Evolutionary conservation across 2,329 filamentous ascomycete genomes (phyloP).

Genomic region (Pleurostoma richardsiae): DNA sequence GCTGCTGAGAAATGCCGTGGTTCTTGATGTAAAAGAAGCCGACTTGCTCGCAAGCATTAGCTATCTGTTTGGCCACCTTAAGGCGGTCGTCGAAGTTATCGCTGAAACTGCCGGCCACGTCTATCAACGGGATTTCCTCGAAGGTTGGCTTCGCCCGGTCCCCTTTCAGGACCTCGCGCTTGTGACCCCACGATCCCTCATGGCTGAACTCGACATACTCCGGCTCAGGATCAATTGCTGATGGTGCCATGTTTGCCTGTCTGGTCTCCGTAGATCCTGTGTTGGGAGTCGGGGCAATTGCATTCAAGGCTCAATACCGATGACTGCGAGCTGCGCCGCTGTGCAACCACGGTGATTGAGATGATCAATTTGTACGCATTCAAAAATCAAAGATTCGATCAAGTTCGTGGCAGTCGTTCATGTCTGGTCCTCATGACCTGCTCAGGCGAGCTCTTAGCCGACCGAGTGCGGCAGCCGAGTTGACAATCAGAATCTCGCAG

Average conservation of each 20-base stretch:
- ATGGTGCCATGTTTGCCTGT: conserved; percentile 2
- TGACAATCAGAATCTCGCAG: too few species aligned
- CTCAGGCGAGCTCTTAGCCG: too few species aligned
- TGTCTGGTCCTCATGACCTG: too few species aligned
- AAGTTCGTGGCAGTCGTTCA: too few species aligned
- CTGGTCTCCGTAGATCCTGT: too few species aligned
- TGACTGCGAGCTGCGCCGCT: too few species aligned
- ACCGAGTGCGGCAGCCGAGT: too few species aligned
- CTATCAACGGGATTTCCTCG: conserved; percentile 9
- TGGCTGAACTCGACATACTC: conserved; percentile 7
- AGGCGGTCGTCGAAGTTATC: not conserved
- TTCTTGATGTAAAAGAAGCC: conserved; percentile 1
- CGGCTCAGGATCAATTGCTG: conserved; percentile 3
- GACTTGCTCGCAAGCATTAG: not conserved
- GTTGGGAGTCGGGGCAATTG: too few species aligned
- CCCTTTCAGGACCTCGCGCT: conserved; percentile 5
- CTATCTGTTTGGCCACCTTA: not conserved
- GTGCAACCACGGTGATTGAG: not conserved
- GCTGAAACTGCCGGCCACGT: conserved; percentile 6
- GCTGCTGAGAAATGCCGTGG: not conserved
- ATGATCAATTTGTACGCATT: not conserved
- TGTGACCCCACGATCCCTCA: conserved; percentile 6
- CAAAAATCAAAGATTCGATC: too few species aligned
- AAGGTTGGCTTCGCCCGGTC: conserved; percentile 4
- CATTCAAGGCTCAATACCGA: too few species aligned